Evolutionary conservation across 2,329 filamentous ascomycete genomes (phyloP).

Genomic region (Bipolaris bicolor): DNA sequence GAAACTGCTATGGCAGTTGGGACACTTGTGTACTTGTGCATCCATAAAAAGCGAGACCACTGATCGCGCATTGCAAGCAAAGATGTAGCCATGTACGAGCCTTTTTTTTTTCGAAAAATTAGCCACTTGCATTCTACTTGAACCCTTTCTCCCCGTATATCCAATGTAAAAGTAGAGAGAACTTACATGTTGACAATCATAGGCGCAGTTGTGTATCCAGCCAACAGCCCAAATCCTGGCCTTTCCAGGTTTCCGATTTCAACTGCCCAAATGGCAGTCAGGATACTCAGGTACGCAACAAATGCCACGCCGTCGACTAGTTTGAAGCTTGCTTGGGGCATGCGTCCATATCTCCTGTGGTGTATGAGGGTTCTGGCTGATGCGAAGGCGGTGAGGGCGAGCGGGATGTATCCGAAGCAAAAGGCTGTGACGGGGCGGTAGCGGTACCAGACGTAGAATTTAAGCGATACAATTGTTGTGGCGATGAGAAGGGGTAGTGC

Average conservation of each 20-base stretch:
- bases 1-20: constrained; percentile 24
- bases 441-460: not conserved
- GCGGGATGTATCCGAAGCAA: constrained; percentile 25
- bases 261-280: constrained; percentile 22
- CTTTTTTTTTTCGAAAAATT: constrained; percentile 6
- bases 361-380: constrained; percentile 7
- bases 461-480: constrained; percentile 14
- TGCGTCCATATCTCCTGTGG: constrained; percentile 7
- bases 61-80: constrained; percentile 12
- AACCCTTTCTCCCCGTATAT: too few relatives aligned
- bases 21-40: constrained; percentile 19
- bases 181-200: constrained; percentile 32
- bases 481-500: constrained; percentile 22
- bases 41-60: not conserved
- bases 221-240: constrained; percentile 18
- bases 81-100: constrained; percentile 19
- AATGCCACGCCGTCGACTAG: constrained; percentile 13
- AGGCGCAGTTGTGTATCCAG: constrained; percentile 24
- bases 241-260: constrained; percentile 7
- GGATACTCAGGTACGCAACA: constrained; percentile 14
- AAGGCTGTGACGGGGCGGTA: constrained; percentile 11
- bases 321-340: constrained; percentile 7
- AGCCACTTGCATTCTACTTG: not conserved
- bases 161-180: not conserved
- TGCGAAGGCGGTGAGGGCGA: constrained; percentile 17